Conservation (phyloP, 768 basidiomycete genomes). For the Peribolospora kevripleyi region DNA sequence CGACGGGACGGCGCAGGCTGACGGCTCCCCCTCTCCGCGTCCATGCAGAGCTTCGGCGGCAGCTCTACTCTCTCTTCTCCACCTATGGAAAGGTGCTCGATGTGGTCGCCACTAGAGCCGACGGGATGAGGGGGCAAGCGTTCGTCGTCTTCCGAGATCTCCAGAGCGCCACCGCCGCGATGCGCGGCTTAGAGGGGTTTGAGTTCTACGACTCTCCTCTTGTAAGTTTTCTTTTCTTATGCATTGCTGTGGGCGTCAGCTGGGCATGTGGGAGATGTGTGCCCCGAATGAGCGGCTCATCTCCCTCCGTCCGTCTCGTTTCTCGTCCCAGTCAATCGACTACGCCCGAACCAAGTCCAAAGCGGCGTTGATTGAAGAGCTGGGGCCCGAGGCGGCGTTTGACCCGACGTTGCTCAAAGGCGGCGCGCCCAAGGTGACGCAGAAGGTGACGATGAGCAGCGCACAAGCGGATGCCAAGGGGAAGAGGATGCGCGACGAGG, state of each 20-base stretch:
- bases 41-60: constrained; percentile 39
- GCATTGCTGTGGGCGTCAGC: background rate
- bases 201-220: constrained; percentile 71
- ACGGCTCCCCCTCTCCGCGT: background rate
- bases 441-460: constrained; percentile 22
- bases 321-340: constrained; percentile 42
- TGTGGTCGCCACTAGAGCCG: constrained; percentile 63
- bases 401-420: constrained; percentile 25
- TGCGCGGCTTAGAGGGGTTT: constrained; percentile 65
- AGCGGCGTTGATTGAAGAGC: constrained; percentile 52
- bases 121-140: constrained; percentile 76
- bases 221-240: constrained; percentile 29
- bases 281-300: background rate
- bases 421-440: constrained; percentile 12
- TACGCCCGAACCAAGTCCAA: constrained; percentile 79
- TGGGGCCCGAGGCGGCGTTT: constrained; percentile 24
- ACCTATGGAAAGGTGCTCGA: constrained; percentile 86
- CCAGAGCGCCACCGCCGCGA: constrained; percentile 65
- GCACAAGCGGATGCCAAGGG: constrained; percentile 19
- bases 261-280: background rate
- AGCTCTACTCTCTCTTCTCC: constrained; percentile 70
- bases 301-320: background rate
- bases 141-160: constrained; percentile 90
- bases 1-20: background rate
- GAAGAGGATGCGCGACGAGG: constrained; percentile 32